These are phyloP conservation scores for Margaritispora aquatica DNA, from an alignment of 495 filamentous ascomycete genomes.

Conservation along the genomic window DNA sequence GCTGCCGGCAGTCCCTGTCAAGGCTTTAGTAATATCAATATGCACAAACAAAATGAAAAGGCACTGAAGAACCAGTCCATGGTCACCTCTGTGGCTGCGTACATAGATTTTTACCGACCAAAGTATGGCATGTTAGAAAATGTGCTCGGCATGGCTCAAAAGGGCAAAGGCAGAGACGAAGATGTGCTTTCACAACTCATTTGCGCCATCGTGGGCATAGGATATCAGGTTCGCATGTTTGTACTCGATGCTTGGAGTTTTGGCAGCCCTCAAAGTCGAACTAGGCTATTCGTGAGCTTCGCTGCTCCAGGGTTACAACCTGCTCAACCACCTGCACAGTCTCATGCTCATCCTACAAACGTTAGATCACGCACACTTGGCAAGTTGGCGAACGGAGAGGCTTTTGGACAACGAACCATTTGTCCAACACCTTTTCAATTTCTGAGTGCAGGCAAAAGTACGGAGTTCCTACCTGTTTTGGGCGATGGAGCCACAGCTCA, in stretches of 20 bases:
- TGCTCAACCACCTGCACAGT: slow-evolving; percentile 44
- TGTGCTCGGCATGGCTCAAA: slow-evolving; percentile 52
- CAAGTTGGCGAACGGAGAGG: slow-evolving; percentile 49
- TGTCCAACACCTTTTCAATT: slow-evolving; percentile 50
- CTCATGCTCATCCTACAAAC: slow-evolving; percentile 51
- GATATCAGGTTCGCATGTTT: slow-evolving; percentile 62
- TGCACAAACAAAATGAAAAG: slow-evolving; percentile 34
- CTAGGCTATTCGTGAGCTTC: slow-evolving; percentile 58
- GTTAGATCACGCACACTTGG: slow-evolving; percentile 40
- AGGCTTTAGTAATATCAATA: slow-evolving; percentile 60
- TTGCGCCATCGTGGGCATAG: slow-evolving; percentile 62
- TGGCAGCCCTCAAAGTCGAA: slow-evolving; percentile 55
- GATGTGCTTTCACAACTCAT: slow-evolving; percentile 64
- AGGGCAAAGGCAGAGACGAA: slow-evolving; percentile 30
- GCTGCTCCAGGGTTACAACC: slow-evolving; percentile 54
- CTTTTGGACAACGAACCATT: slow-evolving; percentile 46
- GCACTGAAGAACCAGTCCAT: slow-evolving; percentile 59
- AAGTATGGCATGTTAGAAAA: slow-evolving; percentile 70
- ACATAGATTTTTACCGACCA: slow-evolving; percentile 66
- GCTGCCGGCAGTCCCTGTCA: slow-evolving; percentile 68
- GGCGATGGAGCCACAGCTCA: slow-evolving; percentile 44
- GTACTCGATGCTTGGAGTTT: slow-evolving; percentile 62
- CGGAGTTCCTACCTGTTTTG: slow-evolving; percentile 53
- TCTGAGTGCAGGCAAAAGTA: slow-evolving; percentile 41
- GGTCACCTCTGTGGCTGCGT: slow-evolving; percentile 66